A percentile compares a stretch with the other conserved stretches of the same genome.
phyloP scores from a whole-genome alignment of 2,329 filamentous ascomycete species.

The Talaromyces sp. region DNA sequence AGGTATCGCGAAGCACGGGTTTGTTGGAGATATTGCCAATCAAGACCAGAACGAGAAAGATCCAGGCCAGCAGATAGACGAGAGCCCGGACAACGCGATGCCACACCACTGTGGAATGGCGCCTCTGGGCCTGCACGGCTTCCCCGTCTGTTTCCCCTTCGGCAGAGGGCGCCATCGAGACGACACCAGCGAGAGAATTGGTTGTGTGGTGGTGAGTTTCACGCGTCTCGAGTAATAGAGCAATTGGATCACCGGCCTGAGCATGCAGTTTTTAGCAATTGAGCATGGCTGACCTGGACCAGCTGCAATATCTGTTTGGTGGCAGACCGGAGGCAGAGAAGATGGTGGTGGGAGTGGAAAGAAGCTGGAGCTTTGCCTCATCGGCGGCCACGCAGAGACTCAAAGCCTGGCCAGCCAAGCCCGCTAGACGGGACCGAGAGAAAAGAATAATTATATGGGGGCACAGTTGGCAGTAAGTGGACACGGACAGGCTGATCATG shows the following conservation, averaged over 20 bases:
- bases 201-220: background rate
- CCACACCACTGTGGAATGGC: slow-evolving; percentile 37
- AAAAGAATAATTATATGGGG: background rate
- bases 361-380: background rate
- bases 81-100: slow-evolving; percentile 62
- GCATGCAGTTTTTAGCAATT: background rate
- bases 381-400: background rate
- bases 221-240: background rate
- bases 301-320: background rate
- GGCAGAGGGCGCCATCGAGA: slow-evolving; percentile 3
- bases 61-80: slow-evolving; percentile 66
- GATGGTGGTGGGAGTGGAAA: background rate
- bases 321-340: background rate
- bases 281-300: background rate
- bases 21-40: slow-evolving; percentile 67
- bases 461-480: too few species aligned
- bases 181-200: background rate
- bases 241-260: background rate
- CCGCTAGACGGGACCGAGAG: background rate
- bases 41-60: slow-evolving; percentile 76
- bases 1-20: slow-evolving; percentile 62
- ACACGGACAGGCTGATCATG: background rate
- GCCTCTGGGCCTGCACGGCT: slow-evolving; percentile 1
- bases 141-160: background rate
- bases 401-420: background rate